Conservation (phyloP, 148 eudicot species). For the Agrostemma githago region DNA sequence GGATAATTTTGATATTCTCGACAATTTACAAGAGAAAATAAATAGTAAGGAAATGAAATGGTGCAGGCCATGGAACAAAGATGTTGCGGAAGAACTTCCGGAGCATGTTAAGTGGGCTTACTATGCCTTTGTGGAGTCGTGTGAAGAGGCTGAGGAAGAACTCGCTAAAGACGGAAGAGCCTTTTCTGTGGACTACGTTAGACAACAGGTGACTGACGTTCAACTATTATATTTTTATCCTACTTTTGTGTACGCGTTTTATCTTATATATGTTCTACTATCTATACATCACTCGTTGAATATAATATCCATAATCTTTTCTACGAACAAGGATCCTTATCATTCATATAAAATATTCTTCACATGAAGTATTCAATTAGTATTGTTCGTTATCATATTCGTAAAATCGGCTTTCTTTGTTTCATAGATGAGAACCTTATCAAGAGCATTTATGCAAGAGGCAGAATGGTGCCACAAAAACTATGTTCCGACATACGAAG, state of each 20-base stretch:
- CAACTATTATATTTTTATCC: too few species aligned
- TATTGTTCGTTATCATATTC: too few species aligned
- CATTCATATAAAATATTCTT: too few species aligned
- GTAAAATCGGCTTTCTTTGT: neutral
- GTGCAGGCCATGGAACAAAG: constrained; percentile 35
- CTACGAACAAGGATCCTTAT: too few species aligned
- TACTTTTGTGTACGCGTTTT: too few species aligned
- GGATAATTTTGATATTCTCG: too few species aligned
- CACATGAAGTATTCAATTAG: too few species aligned
- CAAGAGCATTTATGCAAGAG: constrained; percentile 30
- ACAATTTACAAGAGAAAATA: too few species aligned
- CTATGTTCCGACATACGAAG: constrained; percentile 34
- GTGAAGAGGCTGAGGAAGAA: constrained; percentile 33
- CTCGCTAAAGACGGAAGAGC: constrained; percentile 30
- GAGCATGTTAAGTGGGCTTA: constrained; percentile 34
- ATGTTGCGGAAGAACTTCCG: constrained; percentile 33
- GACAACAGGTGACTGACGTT: constrained; percentile 25
- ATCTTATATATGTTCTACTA: too few species aligned
- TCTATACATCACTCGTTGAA: too few species aligned
- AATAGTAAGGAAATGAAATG: neutral
- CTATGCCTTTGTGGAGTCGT: constrained; percentile 27
- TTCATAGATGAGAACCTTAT: constrained; percentile 24
- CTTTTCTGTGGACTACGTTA: constrained; percentile 23
- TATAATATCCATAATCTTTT: too few species aligned
- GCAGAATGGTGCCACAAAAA: constrained; percentile 36